phyloP scores from a whole-genome alignment of 495 filamentous ascomycete genomes.

The Immersiella caudata region DNA sequence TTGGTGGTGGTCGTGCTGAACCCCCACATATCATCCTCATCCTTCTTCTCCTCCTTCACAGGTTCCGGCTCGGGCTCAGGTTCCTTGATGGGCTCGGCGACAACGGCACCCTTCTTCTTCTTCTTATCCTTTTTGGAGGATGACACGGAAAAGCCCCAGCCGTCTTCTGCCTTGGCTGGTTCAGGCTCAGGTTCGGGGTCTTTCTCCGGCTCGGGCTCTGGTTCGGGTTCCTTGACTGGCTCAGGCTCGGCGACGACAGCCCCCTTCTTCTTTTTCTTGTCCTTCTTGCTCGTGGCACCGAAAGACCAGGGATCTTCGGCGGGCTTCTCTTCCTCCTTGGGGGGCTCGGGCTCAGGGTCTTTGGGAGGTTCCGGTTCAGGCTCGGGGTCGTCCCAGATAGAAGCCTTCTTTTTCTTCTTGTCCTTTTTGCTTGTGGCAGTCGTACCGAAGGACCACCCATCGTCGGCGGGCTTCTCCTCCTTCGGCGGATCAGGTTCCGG shows the following conservation, averaged over 20 bases:
- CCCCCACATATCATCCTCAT: constrained; percentile 28
- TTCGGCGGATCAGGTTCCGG: constrained; percentile 22
- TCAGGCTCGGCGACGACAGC: constrained; percentile 17
- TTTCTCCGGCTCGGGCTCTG: constrained; percentile 30
- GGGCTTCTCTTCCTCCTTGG: constrained; percentile 9
- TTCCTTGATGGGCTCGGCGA: background rate
- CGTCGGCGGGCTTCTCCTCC: constrained; percentile 7
- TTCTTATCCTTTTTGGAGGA: constrained; percentile 21
- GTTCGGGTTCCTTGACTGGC: constrained; percentile 22
- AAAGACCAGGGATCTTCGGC: background rate
- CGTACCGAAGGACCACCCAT: background rate
- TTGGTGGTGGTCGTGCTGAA: constrained; percentile 19
- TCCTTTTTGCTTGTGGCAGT: constrained; percentile 4
- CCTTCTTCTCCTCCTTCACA: constrained; percentile 28
- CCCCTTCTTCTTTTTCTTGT: constrained; percentile 35
- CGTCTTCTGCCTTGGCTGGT: constrained; percentile 12
- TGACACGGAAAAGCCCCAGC: constrained; percentile 1
- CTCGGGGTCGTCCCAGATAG: constrained; percentile 18
- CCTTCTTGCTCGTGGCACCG: background rate
- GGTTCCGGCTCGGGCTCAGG: constrained; percentile 34
- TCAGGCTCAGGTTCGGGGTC: constrained; percentile 27
- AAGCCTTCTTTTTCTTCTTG: constrained; percentile 35
- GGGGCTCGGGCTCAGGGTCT: constrained; percentile 16
- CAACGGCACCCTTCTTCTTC: background rate
- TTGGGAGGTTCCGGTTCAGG: constrained; percentile 5